Evolutionary conservation across 345 rosid genomes (phyloP).

Genomic region (Barbarea vulgaris): DNA sequence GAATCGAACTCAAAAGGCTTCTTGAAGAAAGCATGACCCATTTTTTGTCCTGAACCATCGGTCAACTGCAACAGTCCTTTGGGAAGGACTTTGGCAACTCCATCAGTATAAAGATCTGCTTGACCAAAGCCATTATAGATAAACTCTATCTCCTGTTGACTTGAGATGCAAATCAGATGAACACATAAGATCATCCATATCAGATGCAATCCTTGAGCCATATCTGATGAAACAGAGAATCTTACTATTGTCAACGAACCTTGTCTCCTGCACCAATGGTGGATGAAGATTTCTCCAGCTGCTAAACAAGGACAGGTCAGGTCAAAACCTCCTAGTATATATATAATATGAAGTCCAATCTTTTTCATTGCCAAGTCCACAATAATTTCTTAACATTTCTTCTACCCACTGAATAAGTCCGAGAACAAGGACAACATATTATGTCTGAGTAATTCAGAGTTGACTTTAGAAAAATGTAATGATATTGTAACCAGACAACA

Average conservation of each 20-base stretch:
- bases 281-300: not conserved
- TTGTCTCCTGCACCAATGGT: constrained; percentile 13
- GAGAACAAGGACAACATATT: not conserved
- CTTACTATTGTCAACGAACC: constrained; percentile 5
- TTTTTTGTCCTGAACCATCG: constrained; percentile 37
- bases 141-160: constrained; percentile 38
- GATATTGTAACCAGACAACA: not conserved
- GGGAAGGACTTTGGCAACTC: constrained; percentile 42
- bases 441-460: constrained; percentile 3
- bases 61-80: constrained; percentile 56
- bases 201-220: constrained; percentile 26
- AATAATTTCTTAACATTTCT: not conserved
- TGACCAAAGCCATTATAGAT: constrained; percentile 45
- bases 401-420: not conserved
- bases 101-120: constrained; percentile 43
- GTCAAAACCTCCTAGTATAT: constrained; percentile 5
- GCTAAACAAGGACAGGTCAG: not conserved
- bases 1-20: constrained; percentile 40
- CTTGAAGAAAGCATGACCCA: constrained; percentile 53
- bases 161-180: constrained; percentile 29
- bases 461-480: constrained; percentile 22
- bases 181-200: constrained; percentile 24
- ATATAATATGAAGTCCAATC: constrained; percentile 19
- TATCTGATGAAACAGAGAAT: not conserved
- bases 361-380: constrained; percentile 17